A percentile compares a stretch with the other conserved stretches of the same genome.
These are phyloP conservation scores for Stentor coeruleus DNA, from an alignment of 73 alveolate genomes.

Conservation along the genomic window DNA sequence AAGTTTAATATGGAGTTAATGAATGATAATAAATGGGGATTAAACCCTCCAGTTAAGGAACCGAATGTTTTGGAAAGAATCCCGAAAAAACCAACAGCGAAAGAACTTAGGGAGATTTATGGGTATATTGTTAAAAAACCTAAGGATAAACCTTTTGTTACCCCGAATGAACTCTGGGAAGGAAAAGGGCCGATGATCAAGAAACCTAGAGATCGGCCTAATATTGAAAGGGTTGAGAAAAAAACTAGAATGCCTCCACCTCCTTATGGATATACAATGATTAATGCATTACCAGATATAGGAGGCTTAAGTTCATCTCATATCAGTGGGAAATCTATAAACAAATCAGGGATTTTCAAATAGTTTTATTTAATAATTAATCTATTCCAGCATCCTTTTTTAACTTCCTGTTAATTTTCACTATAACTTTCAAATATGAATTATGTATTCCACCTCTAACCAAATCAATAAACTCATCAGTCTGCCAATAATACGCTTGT, in stretches of 20 bases:
- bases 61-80: background rate
- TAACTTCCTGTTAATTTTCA: too few relatives aligned
- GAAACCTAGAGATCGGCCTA: background rate
- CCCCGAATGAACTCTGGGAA: background rate
- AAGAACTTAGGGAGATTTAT: background rate
- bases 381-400: too few relatives aligned
- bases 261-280: conserved; percentile 11
- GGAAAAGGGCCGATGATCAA: background rate
- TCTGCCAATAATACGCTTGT: too few relatives aligned
- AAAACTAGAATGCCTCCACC: conserved; percentile 25
- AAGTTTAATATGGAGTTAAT: background rate
- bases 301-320: background rate
- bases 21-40: background rate
- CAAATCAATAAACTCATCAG: too few relatives aligned
- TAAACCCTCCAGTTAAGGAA: background rate
- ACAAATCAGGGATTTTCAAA: background rate
- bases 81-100: background rate
- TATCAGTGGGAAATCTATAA: background rate
- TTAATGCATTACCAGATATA: conserved; percentile 6
- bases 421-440: too few relatives aligned
- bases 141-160: background rate
- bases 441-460: too few relatives aligned
- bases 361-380: too few relatives aligned
- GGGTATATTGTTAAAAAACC: background rate
- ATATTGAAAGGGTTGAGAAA: conserved; percentile 2